A percentile compares a stretch with the other conserved stretches of the same genome.
phyloP scores from a whole-genome alignment of 208 protist species.

The Acanthamoeba castellanii region DNA sequence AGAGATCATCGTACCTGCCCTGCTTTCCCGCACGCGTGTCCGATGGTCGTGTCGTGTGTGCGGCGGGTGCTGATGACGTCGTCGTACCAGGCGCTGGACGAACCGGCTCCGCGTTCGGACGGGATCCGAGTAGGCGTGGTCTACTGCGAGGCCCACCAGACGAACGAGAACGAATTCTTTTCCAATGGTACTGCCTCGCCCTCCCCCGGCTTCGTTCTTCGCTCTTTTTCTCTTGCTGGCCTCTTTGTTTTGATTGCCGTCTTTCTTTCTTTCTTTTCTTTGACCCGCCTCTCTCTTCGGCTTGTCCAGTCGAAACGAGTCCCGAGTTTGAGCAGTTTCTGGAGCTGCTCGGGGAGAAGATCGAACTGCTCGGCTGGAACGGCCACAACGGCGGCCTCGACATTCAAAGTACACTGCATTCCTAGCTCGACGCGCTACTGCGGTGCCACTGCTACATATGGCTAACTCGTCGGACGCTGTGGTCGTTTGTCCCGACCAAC shows the following conservation, averaged over 20 bases:
- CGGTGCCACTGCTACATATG: too few relatives aligned
- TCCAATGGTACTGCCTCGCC: neutral
- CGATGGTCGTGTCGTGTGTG: neutral
- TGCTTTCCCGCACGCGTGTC: too few relatives aligned
- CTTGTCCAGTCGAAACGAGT: conserved; percentile 1
- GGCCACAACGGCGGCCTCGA: conserved; percentile 21
- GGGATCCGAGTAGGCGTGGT: conserved; percentile 30
- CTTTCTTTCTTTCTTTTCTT: too few relatives aligned
- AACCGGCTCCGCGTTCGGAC: neutral
- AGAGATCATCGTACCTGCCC: neutral
- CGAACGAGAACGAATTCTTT: conserved; percentile 46
- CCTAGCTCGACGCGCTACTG: too few relatives aligned
- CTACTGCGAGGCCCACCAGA: conserved; percentile 45
- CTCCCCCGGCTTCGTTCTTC: neutral
- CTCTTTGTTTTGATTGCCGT: neutral
- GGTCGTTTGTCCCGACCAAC: too few relatives aligned
- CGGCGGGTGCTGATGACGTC: neutral
- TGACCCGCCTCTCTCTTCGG: neutral
- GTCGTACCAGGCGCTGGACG: neutral
- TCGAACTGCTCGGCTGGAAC: conserved; percentile 6
- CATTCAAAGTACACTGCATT: neutral
- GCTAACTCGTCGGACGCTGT: neutral
- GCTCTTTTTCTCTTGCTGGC: too few relatives aligned
- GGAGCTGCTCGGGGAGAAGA: conserved; percentile 21
- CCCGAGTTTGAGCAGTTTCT: conserved; percentile 45